Evolutionary conservation across 1,284 basidiomycete species (phyloP).

Genomic region (Puccinia coronata): DNA sequence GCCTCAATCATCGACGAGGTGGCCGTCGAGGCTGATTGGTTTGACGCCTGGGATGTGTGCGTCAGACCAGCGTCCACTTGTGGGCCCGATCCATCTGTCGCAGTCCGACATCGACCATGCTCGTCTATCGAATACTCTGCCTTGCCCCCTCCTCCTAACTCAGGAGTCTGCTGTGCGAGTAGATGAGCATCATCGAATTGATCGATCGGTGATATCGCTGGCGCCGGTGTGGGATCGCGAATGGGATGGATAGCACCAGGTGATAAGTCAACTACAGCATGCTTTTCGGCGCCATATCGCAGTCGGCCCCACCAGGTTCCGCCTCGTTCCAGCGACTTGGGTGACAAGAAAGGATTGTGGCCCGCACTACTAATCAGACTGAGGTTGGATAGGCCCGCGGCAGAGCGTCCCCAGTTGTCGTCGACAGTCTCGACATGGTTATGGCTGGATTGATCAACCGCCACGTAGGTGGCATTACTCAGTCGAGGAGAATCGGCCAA

Average conservation of each 20-base stretch:
- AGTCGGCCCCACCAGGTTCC: conserved; percentile 40
- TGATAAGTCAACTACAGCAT: not conserved
- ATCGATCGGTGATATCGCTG: conserved; percentile 16
- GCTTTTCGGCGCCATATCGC: conserved; percentile 32
- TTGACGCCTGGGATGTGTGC: not conserved
- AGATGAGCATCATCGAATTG: not conserved
- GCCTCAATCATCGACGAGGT: conserved; percentile 46
- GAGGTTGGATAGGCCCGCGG: not conserved
- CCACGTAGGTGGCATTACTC: not conserved
- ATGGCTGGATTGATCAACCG: not conserved
- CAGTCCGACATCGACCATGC: conserved; percentile 19
- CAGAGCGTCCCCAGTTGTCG: conserved; percentile 6
- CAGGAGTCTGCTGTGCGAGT: not conserved
- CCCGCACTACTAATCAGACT: not conserved
- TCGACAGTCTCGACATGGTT: not conserved
- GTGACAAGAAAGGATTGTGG: conserved; percentile 5
- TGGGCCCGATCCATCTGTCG: not conserved
- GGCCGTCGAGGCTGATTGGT: conserved; percentile 16
- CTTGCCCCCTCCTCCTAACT: not conserved
- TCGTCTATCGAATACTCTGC: not conserved
- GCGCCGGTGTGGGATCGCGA: conserved; percentile 39
- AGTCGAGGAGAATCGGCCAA: not conserved
- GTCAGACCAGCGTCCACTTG: not conserved
- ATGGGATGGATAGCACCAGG: conserved; percentile 30
- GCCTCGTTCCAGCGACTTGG: conserved; percentile 11